phyloP scores from a whole-genome alignment of 805 yeast species.

The Barnettozyma vustinii region DNA sequence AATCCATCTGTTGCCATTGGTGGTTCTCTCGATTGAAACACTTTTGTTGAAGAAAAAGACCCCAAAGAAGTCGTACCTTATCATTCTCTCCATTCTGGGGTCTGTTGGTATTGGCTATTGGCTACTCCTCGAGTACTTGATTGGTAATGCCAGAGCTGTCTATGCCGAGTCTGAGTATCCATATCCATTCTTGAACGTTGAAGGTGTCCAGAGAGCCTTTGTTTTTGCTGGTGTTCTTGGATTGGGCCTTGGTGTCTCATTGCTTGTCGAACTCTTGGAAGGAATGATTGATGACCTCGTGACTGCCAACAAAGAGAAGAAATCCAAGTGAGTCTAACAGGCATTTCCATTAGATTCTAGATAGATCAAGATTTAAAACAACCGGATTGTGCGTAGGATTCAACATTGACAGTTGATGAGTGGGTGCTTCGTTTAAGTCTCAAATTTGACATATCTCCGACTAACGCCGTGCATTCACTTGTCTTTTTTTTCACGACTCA shows the following conservation, averaged over 20 bases:
- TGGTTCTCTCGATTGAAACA: constrained; percentile 49
- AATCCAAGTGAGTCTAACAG: background rate
- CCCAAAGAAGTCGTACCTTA: constrained; percentile 29
- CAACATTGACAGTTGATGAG: too few species aligned
- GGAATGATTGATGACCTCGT: constrained; percentile 1
- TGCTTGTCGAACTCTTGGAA: constrained; percentile 28
- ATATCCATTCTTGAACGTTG: constrained; percentile 60
- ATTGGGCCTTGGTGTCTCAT: constrained; percentile 30
- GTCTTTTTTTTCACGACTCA: background rate
- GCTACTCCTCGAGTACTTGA: constrained; percentile 37
- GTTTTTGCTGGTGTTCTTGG: constrained; percentile 44
- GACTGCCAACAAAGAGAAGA: background rate
- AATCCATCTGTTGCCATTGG: constrained; percentile 55
- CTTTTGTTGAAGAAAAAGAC: constrained; percentile 45
- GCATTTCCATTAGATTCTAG: background rate
- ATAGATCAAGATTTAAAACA: background rate
- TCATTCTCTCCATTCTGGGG: constrained; percentile 37
- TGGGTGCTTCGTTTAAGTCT: background rate
- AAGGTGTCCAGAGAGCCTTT: constrained; percentile 35
- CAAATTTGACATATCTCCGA: background rate
- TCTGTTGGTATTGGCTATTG: constrained; percentile 46
- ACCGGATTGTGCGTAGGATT: too few species aligned
- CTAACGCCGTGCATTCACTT: background rate
- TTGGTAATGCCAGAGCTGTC: background rate
- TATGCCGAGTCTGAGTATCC: constrained; percentile 39